These are phyloP conservation scores for Salinomyces thailandicus DNA, from an alignment of 2,329 filamentous ascomycete genomes.

Conservation along the genomic window DNA sequence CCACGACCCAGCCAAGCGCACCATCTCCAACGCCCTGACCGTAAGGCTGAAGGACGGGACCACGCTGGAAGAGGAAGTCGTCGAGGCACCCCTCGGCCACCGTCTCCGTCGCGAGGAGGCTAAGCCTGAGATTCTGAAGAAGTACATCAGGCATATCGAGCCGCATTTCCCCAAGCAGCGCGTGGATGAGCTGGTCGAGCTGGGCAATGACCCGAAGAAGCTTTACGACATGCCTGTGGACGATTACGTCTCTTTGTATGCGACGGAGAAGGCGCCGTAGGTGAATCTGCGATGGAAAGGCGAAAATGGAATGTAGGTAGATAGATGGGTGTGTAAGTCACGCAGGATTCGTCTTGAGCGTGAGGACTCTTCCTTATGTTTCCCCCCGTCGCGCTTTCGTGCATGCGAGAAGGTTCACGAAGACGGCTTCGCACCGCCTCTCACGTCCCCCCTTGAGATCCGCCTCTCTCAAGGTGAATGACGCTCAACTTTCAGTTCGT, in stretches of 20 bases:
- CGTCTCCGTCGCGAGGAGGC: conserved; percentile 85
- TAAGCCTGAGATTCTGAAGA: conserved; percentile 90
- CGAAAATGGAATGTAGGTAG: too few species aligned
- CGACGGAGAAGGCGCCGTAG: conserved; percentile 37
- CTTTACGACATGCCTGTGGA: conserved; percentile 77
- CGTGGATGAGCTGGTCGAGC: conserved; percentile 71
- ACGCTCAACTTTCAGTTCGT: too few species aligned
- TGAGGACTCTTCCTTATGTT: too few species aligned
- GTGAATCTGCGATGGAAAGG: too few species aligned
- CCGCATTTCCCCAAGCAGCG: conserved; percentile 69
- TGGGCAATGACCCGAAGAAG: conserved; percentile 64
- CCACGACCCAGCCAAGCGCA: conserved; percentile 85
- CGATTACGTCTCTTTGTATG: conserved; percentile 83
- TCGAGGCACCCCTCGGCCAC: conserved; percentile 92
- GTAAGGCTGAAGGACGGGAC: conserved; percentile 93
- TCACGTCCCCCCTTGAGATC: too few species aligned
- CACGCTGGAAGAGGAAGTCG: conserved; percentile 75
- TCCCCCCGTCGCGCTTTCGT: too few species aligned
- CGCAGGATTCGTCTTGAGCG: too few species aligned
- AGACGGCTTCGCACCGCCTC: too few species aligned
- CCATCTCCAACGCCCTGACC: conserved; percentile 93
- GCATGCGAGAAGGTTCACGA: too few species aligned
- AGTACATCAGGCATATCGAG: conserved; percentile 85
- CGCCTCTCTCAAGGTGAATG: too few species aligned
- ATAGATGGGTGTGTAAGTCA: too few species aligned